A percentile compares a stretch with the other conserved stretches of the same genome.
phyloP scores from a whole-genome alignment of 139 green algal species.

The Micractinium sp. region DNA sequence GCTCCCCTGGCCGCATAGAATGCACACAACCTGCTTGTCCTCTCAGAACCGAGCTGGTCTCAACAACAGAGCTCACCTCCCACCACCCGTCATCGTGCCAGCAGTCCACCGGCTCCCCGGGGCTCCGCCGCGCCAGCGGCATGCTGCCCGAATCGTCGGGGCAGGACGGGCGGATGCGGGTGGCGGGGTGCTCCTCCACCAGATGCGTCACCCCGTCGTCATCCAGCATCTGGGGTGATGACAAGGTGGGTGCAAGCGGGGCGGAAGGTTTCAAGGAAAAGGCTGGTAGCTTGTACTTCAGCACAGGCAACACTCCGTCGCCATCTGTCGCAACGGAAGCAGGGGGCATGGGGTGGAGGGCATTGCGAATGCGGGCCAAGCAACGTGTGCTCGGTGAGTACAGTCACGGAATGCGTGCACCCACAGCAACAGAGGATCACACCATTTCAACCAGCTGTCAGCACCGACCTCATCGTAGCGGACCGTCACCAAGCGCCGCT shows the following conservation, averaged over 20 bases:
- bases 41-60: not conserved
- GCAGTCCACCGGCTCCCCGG: conserved; percentile 17
- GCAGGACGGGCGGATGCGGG: conserved; percentile 4
- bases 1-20: not conserved
- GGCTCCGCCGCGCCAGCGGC: not conserved
- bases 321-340: too few relatives aligned
- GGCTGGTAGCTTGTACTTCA: not conserved
- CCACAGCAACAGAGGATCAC: too few relatives aligned
- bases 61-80: conserved; percentile 4
- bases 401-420: too few relatives aligned
- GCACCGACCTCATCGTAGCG: conserved; percentile 4
- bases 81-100: conserved; percentile 31
- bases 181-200: not conserved
- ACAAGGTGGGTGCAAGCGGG: not conserved
- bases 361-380: too few relatives aligned
- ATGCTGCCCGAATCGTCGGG: not conserved
- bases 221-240: not conserved
- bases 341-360: too few relatives aligned
- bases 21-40: not conserved
- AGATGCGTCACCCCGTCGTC: not conserved
- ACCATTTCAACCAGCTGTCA: not conserved
- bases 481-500: not conserved
- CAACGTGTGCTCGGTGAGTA: too few relatives aligned
- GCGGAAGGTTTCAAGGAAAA: not conserved
- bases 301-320: too few relatives aligned